These are phyloP conservation scores for Ganoderma multipileum DNA, from an alignment of 1,284 basidiomycete species.

Conservation along the genomic window DNA sequence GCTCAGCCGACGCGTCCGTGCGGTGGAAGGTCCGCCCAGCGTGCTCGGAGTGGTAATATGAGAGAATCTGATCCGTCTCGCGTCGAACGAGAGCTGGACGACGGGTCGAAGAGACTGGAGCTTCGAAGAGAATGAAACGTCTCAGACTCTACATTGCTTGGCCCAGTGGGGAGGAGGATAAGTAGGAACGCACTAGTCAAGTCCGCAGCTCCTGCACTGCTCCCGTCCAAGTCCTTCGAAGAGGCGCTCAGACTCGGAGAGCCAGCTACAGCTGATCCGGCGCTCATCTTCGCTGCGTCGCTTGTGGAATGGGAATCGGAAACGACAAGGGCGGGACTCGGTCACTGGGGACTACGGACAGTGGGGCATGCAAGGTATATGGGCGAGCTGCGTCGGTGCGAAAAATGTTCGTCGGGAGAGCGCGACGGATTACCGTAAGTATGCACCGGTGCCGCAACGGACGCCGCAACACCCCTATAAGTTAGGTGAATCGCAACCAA, in stretches of 20 bases:
- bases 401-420: neutral
- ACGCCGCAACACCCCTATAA: neutral
- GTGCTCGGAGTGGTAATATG: slow-evolving; percentile 43
- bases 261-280: slow-evolving; percentile 14
- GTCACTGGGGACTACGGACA: neutral
- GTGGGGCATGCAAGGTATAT: slow-evolving; percentile 1
- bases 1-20: slow-evolving; percentile 26
- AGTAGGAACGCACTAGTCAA: slow-evolving; percentile 19
- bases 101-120: slow-evolving; percentile 27
- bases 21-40: slow-evolving; percentile 36
- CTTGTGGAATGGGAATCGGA: neutral
- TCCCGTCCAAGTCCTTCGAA: neutral
- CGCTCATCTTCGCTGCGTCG: slow-evolving; percentile 22
- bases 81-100: slow-evolving; percentile 37
- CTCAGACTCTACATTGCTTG: slow-evolving; percentile 15
- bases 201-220: slow-evolving; percentile 1
- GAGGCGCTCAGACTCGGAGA: slow-evolving; percentile 18
- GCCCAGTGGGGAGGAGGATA: neutral
- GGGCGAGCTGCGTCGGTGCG: neutral
- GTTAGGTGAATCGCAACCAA: neutral
- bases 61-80: slow-evolving; percentile 43
- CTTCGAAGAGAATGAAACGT: slow-evolving; percentile 14
- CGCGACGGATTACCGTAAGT: neutral
- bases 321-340: neutral
- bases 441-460: slow-evolving; percentile 1